Conservation (phyloP, 2,329 filamentous ascomycete species). For the Talaromyces atroroseus region DNA sequence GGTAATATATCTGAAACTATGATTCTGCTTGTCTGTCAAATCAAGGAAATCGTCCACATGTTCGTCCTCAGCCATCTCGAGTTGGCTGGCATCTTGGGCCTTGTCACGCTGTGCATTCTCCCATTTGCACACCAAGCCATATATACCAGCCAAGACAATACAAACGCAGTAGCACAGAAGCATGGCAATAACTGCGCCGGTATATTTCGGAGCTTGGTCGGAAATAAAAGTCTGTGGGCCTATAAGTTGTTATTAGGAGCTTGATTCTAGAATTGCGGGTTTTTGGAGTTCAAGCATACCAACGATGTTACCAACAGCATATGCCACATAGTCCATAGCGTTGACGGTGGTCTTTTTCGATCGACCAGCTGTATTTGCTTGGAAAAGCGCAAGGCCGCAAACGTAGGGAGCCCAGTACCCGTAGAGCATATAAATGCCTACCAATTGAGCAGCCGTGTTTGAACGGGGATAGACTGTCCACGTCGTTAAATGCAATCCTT, state of each 20-base stretch:
- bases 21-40: constrained; percentile 3
- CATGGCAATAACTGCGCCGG: constrained; percentile 5
- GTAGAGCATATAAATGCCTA: constrained; percentile 32
- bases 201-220: constrained; percentile 29
- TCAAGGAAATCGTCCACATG: constrained; percentile 1
- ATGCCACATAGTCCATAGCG: constrained; percentile 30
- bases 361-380: constrained; percentile 21
- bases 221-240: constrained; percentile 29
- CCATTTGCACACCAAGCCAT: constrained; percentile 2
- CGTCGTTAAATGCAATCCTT: constrained; percentile 14
- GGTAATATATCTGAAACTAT: constrained; percentile 2
- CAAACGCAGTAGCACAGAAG: constrained; percentile 11
- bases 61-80: neutral
- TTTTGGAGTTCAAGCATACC: constrained; percentile 13
- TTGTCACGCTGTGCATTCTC: constrained; percentile 1
- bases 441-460: constrained; percentile 26
- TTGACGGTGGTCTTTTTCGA: constrained; percentile 31
- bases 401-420: constrained; percentile 26
- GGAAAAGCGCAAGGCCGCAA: constrained; percentile 15
- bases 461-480: constrained; percentile 16
- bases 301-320: constrained; percentile 32
- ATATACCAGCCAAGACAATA: neutral
- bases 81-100: neutral
- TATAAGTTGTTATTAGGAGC: neutral
- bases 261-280: neutral